Evolutionary conservation across 140 eudicot genomes (phyloP).

Genomic region (Erigeron philadelphicus): DNA sequence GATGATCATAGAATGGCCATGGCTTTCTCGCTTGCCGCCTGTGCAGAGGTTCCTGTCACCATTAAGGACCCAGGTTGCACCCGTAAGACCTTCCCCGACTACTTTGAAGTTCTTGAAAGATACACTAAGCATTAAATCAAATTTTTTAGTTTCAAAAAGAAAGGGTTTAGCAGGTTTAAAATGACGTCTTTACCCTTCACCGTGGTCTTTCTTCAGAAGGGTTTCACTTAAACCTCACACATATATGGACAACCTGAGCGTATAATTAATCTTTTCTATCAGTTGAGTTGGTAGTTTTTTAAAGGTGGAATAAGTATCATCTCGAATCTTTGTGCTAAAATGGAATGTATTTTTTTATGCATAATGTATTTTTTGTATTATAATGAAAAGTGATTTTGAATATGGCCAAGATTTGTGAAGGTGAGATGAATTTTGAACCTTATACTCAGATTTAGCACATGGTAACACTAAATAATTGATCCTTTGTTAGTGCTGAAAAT

Average conservation of each 20-base stretch:
- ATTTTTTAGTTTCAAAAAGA: not conserved
- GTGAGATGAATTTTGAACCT: slow-evolving; percentile 1
- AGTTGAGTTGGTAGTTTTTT: slow-evolving; percentile 21
- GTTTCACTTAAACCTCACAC: not conserved
- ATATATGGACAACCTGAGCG: not conserved
- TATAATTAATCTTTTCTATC: not conserved
- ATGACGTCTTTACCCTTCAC: slow-evolving; percentile 22
- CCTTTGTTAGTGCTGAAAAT: not conserved
- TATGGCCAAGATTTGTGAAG: slow-evolving; percentile 17
- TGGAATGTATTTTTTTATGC: slow-evolving; percentile 18
- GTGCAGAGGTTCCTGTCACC: slow-evolving; percentile 84
- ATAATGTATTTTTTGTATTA: slow-evolving; percentile 15
- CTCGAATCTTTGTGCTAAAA: slow-evolving; percentile 8
- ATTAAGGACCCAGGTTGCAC: slow-evolving; percentile 83
- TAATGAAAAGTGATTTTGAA: slow-evolving; percentile 25
- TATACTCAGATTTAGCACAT: slow-evolving; percentile 21
- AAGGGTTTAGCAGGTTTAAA: not conserved
- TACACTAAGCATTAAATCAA: slow-evolving; percentile 48
- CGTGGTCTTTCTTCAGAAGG: not conserved
- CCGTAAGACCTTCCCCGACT: slow-evolving; percentile 80
- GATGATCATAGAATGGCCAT: slow-evolving; percentile 94
- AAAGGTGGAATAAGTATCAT: slow-evolving; percentile 18
- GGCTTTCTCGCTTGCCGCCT: slow-evolving; percentile 95
- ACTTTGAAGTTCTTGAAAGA: slow-evolving; percentile 71
- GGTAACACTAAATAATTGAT: not conserved